These are phyloP conservation scores for Halenospora varia DNA, from an alignment of 495 filamentous ascomycete species.

Conservation along the genomic window DNA sequence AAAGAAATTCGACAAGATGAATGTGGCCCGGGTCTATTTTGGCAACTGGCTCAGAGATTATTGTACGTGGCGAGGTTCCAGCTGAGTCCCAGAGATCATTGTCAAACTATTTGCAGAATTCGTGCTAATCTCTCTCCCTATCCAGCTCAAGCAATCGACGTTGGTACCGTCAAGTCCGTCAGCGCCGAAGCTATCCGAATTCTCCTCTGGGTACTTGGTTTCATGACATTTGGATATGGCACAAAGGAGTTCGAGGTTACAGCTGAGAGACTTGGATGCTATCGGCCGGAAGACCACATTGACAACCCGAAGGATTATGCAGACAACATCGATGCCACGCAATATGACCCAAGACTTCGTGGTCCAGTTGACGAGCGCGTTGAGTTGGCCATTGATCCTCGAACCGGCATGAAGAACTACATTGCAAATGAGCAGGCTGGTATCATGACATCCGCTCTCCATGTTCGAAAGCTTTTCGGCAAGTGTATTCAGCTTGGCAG, in stretches of 20 bases:
- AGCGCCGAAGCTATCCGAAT: slow-evolving; percentile 86
- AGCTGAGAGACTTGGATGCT: slow-evolving; percentile 82
- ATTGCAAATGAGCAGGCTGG: slow-evolving; percentile 74
- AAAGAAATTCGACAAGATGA: slow-evolving; percentile 83
- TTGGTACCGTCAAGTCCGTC: slow-evolving; percentile 83
- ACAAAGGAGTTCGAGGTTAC: slow-evolving; percentile 97
- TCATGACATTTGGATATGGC: slow-evolving; percentile 94
- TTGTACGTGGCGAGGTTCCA: slow-evolving; percentile 31
- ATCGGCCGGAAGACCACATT: slow-evolving; percentile 94
- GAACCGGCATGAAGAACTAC: slow-evolving; percentile 87
- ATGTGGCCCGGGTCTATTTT: slow-evolving; percentile 81
- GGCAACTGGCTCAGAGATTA: slow-evolving; percentile 92
- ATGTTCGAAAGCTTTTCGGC: slow-evolving; percentile 70
- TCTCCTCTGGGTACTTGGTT: slow-evolving; percentile 83
- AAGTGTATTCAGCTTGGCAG: slow-evolving; percentile 70
- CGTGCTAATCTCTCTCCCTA: slow-evolving; percentile 27
- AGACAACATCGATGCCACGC: slow-evolving; percentile 79
- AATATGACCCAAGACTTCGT: slow-evolving; percentile 73
- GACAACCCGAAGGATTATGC: slow-evolving; percentile 77
- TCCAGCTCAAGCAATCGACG: slow-evolving; percentile 67
- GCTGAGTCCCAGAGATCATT: no score
- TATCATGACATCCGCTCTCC: slow-evolving; percentile 70
- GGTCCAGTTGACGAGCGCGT: slow-evolving; percentile 74
- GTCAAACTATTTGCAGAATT: background rate
- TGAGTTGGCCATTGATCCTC: slow-evolving; percentile 71